Evolutionary conservation across 768 basidiomycete species (phyloP).

Genomic region (Leucosporidium creatinivorum): DNA sequence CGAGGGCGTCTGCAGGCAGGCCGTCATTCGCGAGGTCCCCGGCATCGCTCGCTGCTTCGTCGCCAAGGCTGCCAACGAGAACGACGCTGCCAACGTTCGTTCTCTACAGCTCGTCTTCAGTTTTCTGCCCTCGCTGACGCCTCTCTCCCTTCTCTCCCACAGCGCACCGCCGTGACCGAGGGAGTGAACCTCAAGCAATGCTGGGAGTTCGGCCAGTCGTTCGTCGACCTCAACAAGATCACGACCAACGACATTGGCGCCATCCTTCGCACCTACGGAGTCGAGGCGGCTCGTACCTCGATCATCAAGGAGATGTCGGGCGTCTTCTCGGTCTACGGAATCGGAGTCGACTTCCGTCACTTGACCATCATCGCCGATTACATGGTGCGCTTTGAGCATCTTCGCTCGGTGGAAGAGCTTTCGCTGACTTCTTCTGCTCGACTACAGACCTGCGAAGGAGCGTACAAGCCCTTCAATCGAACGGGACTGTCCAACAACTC

Average conservation of each 20-base stretch:
- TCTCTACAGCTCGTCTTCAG: neutral
- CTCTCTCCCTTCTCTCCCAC: neutral
- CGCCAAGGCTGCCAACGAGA: constrained; percentile 51
- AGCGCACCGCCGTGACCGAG: constrained; percentile 67
- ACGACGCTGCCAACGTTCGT: constrained; percentile 39
- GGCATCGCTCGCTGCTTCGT: constrained; percentile 83
- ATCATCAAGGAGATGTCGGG: constrained; percentile 85
- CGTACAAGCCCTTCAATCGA: constrained; percentile 96
- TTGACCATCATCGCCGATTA: constrained; percentile 96
- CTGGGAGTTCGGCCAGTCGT: constrained; percentile 55
- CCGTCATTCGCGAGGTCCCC: constrained; percentile 81
- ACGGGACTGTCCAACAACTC: constrained; percentile 86
- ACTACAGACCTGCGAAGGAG: constrained; percentile 86
- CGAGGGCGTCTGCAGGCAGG: constrained; percentile 73
- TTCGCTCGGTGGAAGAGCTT: neutral
- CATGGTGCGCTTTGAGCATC: constrained; percentile 61
- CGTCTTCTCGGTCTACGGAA: constrained; percentile 91
- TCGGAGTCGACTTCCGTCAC: constrained; percentile 88
- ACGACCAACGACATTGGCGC: constrained; percentile 95
- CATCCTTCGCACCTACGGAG: constrained; percentile 83
- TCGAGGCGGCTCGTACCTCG: constrained; percentile 87
- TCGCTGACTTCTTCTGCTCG: constrained; percentile 6
- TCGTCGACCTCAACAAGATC: constrained; percentile 68
- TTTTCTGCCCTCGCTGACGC: neutral
- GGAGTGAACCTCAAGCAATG: constrained; percentile 87